These are phyloP conservation scores for Hortaea werneckii DNA, from an alignment of 2,329 filamentous ascomycete genomes.

Conservation along the genomic window DNA sequence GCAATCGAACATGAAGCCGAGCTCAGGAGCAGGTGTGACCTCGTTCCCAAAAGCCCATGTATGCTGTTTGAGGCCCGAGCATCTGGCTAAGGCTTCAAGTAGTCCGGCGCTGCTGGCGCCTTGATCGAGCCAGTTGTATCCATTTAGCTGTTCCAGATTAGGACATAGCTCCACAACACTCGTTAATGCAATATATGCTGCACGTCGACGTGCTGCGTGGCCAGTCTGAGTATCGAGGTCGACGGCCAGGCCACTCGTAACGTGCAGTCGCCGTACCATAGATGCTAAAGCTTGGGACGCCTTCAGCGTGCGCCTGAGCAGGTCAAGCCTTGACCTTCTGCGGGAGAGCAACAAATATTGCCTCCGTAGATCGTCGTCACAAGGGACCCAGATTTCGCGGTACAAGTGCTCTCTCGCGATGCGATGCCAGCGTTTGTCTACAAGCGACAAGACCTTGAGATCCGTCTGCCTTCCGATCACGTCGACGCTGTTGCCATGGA, in stretches of 20 bases:
- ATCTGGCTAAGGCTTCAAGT: conserved; percentile 43
- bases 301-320: conserved; percentile 45
- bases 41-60: conserved; percentile 40
- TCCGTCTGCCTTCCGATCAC: conserved; percentile 46
- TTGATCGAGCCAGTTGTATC: conserved; percentile 36
- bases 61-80: conserved; percentile 44
- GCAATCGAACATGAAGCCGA: conserved; percentile 33
- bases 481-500: conserved; percentile 35
- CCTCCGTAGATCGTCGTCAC: conserved; percentile 30
- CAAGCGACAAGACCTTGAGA: conserved; percentile 42
- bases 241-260: conserved; percentile 38
- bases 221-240: conserved; percentile 22
- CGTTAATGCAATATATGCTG: conserved; percentile 42
- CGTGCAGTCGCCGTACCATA: conserved; percentile 43
- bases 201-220: conserved; percentile 33
- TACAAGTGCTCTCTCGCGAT: conserved; percentile 42
- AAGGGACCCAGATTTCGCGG: conserved; percentile 23
- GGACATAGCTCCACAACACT: conserved; percentile 51
- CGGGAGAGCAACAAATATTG: too few species aligned
- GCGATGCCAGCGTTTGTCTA: conserved; percentile 47
- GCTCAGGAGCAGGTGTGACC: conserved; percentile 27
- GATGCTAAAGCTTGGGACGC: conserved; percentile 41
- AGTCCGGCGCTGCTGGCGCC: conserved; percentile 7
- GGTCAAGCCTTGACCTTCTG: conserved; percentile 43
- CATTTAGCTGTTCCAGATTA: conserved; percentile 45